Base-by-base conservation (phyloP, 805 yeast genomes). In the Schwanniomyces occidentalis region DNA sequence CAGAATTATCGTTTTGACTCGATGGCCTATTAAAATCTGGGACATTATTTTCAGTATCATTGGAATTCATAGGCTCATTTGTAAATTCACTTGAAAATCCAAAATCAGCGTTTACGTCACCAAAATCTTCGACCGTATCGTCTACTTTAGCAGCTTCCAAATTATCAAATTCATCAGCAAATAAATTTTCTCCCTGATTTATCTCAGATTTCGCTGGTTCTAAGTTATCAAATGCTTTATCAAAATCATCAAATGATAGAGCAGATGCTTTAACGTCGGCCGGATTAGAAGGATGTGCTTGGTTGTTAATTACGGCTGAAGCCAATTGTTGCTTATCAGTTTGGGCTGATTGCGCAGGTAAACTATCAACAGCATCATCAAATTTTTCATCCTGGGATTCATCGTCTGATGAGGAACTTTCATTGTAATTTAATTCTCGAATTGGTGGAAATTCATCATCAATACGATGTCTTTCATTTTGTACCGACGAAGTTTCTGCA, bases 371-470 rank as follows among this genome's bases (percentile, higher is more conserved):
- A 4, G 71, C 71, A 41, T 62, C 67, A 34, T 63, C 69, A 37
- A 58, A 52, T 34, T 46, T 42, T 31, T 65, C 62, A 15, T 63
- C 69, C 15, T 58, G 63, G 10, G 56, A 48, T 13, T 61, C 68
- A 27, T 59, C 64, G 8, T 75, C 61, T 4, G 59, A 56, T 4
- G 78, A 69, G 14, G 70, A 74, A 39, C 75, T 71, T 41, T 77
- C 83, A 28, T 70, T 75, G 26, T 69, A 61, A 16, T 76, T 74
- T 20, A 78, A 52, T 44, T 81, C 82, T 43, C 67, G 58, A 27
- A 80, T 75, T 18, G 86, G 82, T 8, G 85, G 85, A 46, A 80
- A 80, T 44, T 80, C 85, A 9, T 68, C 71, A 31, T 60, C 67
- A 15, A 37, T 49, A 18, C 15, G 7, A 27, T 18, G 8, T n/a